Base-by-base conservation (phyloP, 176 grass and related monocot species). In the Thinopyrum elongatum region DNA sequence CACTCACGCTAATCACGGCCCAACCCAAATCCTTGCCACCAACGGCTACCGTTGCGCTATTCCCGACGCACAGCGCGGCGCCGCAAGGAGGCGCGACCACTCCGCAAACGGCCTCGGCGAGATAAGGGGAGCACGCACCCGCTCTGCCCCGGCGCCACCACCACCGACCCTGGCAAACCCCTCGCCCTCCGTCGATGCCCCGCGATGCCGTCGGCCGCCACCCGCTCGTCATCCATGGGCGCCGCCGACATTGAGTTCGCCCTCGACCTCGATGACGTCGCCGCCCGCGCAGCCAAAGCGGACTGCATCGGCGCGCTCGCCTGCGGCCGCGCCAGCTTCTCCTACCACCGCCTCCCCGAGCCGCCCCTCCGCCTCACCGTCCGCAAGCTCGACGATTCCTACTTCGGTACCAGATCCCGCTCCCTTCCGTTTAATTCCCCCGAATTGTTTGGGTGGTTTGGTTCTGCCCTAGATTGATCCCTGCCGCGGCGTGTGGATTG, bases 321-420 rank as follows among this genome's bases (percentile, higher is more conserved):
- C 36, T 74, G 85, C 70, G 60, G 89, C 69, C 60, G 89, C 65
- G 88, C 44, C 38, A 95, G 91, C 74, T 94, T 91, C 86, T 93
- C 93, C 5, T 95, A 98, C 77, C 34, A 38, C 71, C 91, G 91
- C 59, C 86, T 98, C 67, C 87, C 91, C 7, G 89, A 93, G 22
- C 78, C 85, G 12, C 81, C 74, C 46, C 83, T 98, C 87, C 86
- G 58, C 73, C 91, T 98, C 75, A 86, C 93, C 80, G 72, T 98
- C 70, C 93, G 87, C 69, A 98, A 95, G 87, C 86, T 98, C 39
- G 95, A 98, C 44, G 91, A 76, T 31, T 95, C 93, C 83, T 87
- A 68, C 88, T 98, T 95, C 88, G 93, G 95, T 97, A 59, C 46
- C 42, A 22, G 41, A 81, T 80, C 44, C 26, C 3, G 15, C 68